phyloP scores from a whole-genome alignment of 306 rosid species.

The Acmispon strigosus region DNA sequence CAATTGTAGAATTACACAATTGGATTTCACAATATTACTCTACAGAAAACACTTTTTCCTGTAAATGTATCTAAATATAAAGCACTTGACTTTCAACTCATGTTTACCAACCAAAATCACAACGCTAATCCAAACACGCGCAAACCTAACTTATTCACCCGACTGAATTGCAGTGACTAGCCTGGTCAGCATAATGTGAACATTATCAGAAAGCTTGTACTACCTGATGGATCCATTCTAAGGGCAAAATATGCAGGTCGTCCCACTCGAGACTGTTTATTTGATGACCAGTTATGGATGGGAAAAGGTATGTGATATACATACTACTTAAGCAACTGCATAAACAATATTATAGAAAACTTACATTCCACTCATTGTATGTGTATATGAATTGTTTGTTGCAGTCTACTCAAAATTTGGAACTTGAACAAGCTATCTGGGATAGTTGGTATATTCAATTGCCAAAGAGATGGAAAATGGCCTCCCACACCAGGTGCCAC shows the following conservation, averaged over 20 bases:
- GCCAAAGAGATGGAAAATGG: conserved; percentile 56
- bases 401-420: conserved; percentile 50
- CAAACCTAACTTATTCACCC: background rate
- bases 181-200: conserved; percentile 44
- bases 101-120: no score
- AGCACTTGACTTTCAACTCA: no score
- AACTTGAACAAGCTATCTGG: conserved; percentile 48
- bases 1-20: no score
- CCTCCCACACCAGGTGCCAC: conserved; percentile 12
- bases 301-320: conserved; percentile 19
- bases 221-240: conserved; percentile 49
- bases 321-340: background rate
- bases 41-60: no score
- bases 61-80: no score
- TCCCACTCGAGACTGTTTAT: conserved; percentile 53
- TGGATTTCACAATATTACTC: no score
- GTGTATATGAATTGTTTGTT: background rate
- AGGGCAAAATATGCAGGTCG: conserved; percentile 49
- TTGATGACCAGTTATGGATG: conserved; percentile 45
- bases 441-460: conserved; percentile 45
- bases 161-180: conserved; percentile 30
- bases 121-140: no score
- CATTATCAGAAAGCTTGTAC: conserved; percentile 38
- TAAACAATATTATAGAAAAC: background rate
- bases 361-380: background rate